Evolutionary conservation across 164 flowering plant species (phyloP).

Genomic region (Liriodendron chinense): DNA sequence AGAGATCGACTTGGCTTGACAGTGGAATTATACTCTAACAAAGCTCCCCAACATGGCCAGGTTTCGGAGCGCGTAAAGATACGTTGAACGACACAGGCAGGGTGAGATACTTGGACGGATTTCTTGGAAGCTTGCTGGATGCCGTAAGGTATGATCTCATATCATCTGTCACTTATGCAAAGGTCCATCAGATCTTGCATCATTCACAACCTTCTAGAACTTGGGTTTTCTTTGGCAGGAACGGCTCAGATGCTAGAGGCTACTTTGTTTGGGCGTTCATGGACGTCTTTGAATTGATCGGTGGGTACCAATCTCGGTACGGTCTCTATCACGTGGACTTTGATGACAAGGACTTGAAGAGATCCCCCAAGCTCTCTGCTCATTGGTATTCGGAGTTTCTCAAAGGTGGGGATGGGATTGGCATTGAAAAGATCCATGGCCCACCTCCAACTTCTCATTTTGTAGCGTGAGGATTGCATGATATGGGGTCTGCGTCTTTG

Average conservation of each 20-base stretch:
- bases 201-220: not conserved
- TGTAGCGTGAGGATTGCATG: not conserved
- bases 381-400: slow-evolving; percentile 16
- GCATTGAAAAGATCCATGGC: not conserved
- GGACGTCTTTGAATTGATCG: slow-evolving; percentile 4
- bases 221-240: slow-evolving; percentile 7
- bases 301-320: not conserved
- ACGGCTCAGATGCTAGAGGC: slow-evolving; percentile 16
- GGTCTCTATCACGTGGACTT: slow-evolving; percentile 18
- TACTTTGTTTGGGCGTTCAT: slow-evolving; percentile 14
- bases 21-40: not conserved
- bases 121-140: slow-evolving; percentile 32
- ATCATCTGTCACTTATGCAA: not conserved
- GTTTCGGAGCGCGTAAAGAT: slow-evolving; percentile 20
- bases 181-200: not conserved
- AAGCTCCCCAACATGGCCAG: slow-evolving; percentile 15
- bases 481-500: not conserved
- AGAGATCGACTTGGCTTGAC: too few relatives aligned
- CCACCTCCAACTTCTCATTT: not conserved
- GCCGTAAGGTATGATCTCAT: slow-evolving; percentile 34
- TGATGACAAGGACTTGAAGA: slow-evolving; percentile 7
- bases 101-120: slow-evolving; percentile 30
- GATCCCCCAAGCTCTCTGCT: slow-evolving; percentile 12
- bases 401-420: not conserved
- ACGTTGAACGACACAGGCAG: slow-evolving; percentile 32